Evolutionary conservation across 2,329 filamentous ascomycete species (phyloP).

Genomic region (Phialemoniopsis sp.): DNA sequence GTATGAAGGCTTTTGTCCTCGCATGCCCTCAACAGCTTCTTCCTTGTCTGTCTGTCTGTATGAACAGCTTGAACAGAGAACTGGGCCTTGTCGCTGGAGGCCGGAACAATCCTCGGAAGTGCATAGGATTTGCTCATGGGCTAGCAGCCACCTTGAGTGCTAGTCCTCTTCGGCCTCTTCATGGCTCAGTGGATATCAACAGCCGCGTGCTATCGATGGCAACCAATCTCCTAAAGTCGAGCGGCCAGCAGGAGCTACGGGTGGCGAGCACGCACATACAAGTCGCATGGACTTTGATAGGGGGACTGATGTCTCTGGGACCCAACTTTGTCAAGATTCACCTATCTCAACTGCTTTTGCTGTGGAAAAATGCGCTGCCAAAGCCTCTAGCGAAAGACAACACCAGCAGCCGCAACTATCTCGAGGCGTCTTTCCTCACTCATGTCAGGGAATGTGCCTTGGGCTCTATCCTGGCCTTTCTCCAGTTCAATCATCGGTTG

Average conservation of each 20-base stretch:
- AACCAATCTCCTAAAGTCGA: constrained; percentile 87
- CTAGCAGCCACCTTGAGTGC: constrained; percentile 88
- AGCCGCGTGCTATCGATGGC: constrained; percentile 88
- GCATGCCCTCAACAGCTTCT: constrained; percentile 90
- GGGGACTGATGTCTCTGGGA: constrained; percentile 91
- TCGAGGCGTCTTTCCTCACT: constrained; percentile 89
- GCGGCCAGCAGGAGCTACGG: constrained; percentile 83
- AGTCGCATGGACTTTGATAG: constrained; percentile 95
- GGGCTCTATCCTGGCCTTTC: constrained; percentile 84
- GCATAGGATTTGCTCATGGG: constrained; percentile 87
- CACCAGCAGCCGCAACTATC: constrained; percentile 72
- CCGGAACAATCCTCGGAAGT: constrained; percentile 75
- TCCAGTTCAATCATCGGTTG: constrained; percentile 88
- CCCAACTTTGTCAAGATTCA: constrained; percentile 99
- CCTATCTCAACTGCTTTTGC: constrained; percentile 82
- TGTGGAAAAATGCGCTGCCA: constrained; percentile 97
- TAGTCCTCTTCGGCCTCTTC: constrained; percentile 80
- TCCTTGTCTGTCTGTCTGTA: constrained; percentile 87
- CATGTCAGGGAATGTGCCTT: constrained; percentile 94
- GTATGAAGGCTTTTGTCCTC: constrained; percentile 80
- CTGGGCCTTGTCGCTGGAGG: constrained; percentile 71
- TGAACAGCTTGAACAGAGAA: constrained; percentile 91
- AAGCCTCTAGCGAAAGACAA: constrained; percentile 94
- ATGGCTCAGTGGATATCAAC: constrained; percentile 94
- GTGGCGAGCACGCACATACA: constrained; percentile 94